Evolutionary conservation across 2,329 filamentous ascomycete genomes (phyloP).

Genomic region (Neurospora sp.): DNA sequence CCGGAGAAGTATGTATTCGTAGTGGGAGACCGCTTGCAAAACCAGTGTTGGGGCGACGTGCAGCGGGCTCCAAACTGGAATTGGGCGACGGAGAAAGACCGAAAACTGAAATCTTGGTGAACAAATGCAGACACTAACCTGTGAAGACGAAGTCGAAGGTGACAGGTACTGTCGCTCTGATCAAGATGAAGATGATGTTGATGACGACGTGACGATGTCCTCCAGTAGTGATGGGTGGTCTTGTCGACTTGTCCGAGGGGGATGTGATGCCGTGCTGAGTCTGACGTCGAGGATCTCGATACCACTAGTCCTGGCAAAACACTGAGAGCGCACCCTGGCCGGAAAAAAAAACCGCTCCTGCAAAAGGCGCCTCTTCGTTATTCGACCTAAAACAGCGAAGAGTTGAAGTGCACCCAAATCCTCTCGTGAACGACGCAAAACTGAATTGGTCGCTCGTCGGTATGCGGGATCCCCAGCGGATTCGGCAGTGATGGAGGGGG

Average conservation of each 20-base stretch:
- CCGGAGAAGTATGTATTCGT: neutral
- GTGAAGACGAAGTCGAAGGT: neutral
- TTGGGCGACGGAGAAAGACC: neutral
- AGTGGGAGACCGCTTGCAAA: neutral
- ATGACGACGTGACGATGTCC: neutral
- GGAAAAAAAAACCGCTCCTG: conserved; percentile 13
- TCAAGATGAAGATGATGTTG: neutral
- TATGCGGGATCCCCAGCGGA: conserved; percentile 15
- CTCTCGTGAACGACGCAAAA: conserved; percentile 28
- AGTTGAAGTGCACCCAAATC: conserved; percentile 19
- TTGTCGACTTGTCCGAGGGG: neutral
- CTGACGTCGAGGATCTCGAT: conserved; percentile 9
- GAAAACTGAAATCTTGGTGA: neutral
- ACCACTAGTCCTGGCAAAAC: conserved; percentile 6
- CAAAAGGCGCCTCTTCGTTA: conserved; percentile 8
- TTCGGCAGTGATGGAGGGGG: conserved; percentile 15
- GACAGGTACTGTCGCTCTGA: neutral
- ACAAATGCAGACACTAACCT: neutral
- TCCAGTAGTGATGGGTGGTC: neutral
- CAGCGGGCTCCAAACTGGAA: neutral
- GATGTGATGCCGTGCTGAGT: conserved; percentile 1
- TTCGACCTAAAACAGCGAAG: conserved; percentile 14
- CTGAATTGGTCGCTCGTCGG: conserved; percentile 27
- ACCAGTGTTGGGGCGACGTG: neutral
- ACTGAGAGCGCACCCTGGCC: conserved; percentile 13